These are phyloP conservation scores for Dictyostelium intermedium DNA, from an alignment of 78 protist species.

Conservation along the genomic window DNA sequence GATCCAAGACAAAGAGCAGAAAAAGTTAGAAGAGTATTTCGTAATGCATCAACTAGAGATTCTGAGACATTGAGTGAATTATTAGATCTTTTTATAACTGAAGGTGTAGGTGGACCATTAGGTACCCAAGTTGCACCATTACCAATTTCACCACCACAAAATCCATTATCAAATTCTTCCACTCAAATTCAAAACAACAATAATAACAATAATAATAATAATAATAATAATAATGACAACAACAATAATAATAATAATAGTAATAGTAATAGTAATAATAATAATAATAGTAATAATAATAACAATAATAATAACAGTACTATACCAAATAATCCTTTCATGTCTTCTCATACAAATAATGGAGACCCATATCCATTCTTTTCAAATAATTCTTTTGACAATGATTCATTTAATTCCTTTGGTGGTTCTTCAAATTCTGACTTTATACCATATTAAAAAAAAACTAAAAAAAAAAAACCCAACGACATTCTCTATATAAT, in stretches of 20 bases:
- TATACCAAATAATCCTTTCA: constrained; percentile 19
- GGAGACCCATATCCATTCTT: constrained; percentile 48
- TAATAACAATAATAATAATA: not conserved
- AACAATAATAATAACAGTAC: not conserved
- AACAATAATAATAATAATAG: not conserved
- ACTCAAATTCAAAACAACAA: not conserved
- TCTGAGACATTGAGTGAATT: constrained; percentile 39
- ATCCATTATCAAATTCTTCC: not conserved
- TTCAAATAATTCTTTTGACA: constrained; percentile 46
- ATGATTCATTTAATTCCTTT: constrained; percentile 47
- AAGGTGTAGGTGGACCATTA: constrained; percentile 64
- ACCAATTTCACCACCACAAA: not conserved
- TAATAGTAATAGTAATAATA: not conserved
- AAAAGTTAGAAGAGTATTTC: constrained; percentile 60
- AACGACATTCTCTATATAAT: not conserved
- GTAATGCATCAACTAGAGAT: constrained; percentile 33
- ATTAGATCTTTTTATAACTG: constrained; percentile 49
- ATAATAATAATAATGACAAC: not conserved
- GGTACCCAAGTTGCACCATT: constrained; percentile 38
- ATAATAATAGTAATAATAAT: not conserved
- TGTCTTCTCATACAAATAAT: not conserved
- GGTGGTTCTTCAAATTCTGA: constrained; percentile 28
- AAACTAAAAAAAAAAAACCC: not conserved
- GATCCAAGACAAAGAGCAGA: constrained; percentile 75
- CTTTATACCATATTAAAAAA: constrained; percentile 46